Conservation (phyloP, 2,329 filamentous ascomycete species). For the Clarireedia paspali region DNA sequence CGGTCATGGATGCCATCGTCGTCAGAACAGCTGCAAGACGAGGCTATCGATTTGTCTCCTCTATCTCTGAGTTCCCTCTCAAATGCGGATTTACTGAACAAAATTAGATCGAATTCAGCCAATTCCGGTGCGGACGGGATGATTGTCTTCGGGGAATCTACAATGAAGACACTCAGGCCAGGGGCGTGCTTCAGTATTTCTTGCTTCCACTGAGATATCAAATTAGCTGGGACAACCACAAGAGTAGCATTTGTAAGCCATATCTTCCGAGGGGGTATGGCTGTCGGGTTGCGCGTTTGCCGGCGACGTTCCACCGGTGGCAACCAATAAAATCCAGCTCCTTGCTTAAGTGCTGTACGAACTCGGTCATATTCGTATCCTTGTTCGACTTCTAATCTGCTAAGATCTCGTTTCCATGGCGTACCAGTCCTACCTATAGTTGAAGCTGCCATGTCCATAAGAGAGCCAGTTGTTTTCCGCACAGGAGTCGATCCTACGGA, state of each 20-base stretch:
- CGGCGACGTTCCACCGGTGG: conserved; percentile 36
- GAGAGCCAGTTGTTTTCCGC: conserved; percentile 45
- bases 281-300: conserved; percentile 31
- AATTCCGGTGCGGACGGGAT: conserved; percentile 54
- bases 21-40: background rate
- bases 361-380: background rate
- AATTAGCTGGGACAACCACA: conserved; percentile 74
- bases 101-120: conserved; percentile 62
- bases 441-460: conserved; percentile 71
- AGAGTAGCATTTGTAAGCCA: conserved; percentile 63
- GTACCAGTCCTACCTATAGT: conserved; percentile 57
- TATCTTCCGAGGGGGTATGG: conserved; percentile 41
- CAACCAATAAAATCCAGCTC: conserved; percentile 52
- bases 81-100: conserved; percentile 70
- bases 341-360: conserved; percentile 43
- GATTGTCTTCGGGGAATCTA: conserved; percentile 43
- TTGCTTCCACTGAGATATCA: conserved; percentile 74
- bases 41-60: conserved; percentile 17
- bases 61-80: conserved; percentile 55
- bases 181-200: conserved; percentile 74
- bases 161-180: conserved; percentile 55
- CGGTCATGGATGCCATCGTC: conserved; percentile 23
- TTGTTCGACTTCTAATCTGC: conserved; percentile 27
- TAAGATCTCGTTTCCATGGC: conserved; percentile 63
- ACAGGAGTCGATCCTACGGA: conserved; percentile 33